Conservation (phyloP, 108 stramenopile genomes). For the Cyclotella baltica region DNA sequence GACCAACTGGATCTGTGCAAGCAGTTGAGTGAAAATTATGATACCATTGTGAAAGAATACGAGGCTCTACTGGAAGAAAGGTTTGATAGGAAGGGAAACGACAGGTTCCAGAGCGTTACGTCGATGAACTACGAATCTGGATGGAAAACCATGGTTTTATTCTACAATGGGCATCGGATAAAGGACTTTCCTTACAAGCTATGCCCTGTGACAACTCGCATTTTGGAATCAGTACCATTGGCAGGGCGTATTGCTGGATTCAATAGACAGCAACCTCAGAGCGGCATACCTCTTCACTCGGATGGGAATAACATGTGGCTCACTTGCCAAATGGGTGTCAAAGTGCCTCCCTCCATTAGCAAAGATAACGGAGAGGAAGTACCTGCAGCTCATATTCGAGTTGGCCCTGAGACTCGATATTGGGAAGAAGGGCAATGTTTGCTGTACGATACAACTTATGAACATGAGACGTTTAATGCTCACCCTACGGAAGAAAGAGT, state of each 20-base stretch:
- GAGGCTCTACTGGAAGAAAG: conserved; percentile 68
- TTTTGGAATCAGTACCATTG: conserved; percentile 82
- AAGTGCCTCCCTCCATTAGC: conserved; percentile 51
- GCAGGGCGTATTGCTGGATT: conserved; percentile 90
- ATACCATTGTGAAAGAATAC: conserved; percentile 73
- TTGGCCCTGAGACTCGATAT: conserved; percentile 73
- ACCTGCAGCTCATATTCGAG: conserved; percentile 70
- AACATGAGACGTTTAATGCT: conserved; percentile 86
- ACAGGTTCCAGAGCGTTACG: conserved; percentile 86
- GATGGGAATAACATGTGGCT: conserved; percentile 95
- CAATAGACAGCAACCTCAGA: conserved; percentile 80
- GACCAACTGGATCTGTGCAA: conserved; percentile 59
- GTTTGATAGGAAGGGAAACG: conserved; percentile 51
- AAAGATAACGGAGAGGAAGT: conserved; percentile 33
- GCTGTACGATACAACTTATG: conserved; percentile 89
- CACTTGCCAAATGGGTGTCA: conserved; percentile 85
- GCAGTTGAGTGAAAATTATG: conserved; percentile 72
- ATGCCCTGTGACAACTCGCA: conserved; percentile 80
- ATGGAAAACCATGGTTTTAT: conserved; percentile 87
- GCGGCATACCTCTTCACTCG: conserved; percentile 82
- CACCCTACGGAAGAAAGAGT: conserved; percentile 77
- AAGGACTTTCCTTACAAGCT: conserved; percentile 88
- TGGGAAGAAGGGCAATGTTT: conserved; percentile 79
- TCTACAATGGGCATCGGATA: conserved; percentile 88
- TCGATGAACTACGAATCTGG: conserved; percentile 89